These are phyloP conservation scores for Parafenestella ontariensis DNA, from an alignment of 2,329 filamentous ascomycete genomes.

Conservation along the genomic window DNA sequence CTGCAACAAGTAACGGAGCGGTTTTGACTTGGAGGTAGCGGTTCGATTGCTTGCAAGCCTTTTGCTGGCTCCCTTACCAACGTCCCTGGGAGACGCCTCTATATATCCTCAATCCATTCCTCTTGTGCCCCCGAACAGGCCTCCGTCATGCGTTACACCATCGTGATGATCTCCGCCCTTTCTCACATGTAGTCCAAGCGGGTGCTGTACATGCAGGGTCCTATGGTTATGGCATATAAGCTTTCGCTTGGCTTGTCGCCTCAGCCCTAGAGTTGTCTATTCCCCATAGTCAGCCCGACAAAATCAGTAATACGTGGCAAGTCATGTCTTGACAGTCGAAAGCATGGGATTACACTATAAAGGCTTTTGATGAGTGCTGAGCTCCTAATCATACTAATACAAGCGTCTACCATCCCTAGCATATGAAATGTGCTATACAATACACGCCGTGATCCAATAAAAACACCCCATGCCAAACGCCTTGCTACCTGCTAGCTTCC, in stretches of 20 bases:
- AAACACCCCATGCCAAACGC: conserved; percentile 6
- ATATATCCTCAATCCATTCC: conserved; percentile 47
- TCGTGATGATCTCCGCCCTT: neutral
- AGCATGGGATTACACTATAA: neutral
- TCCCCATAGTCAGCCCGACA: neutral
- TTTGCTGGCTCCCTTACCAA: conserved; percentile 28
- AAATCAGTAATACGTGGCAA: neutral
- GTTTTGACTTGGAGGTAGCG: conserved; percentile 28
- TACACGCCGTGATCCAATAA: neutral
- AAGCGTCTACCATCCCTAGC: neutral
- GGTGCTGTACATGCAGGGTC: neutral
- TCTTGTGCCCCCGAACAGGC: conserved; percentile 24
- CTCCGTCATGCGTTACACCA: neutral
- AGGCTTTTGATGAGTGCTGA: neutral
- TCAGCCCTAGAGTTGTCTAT: neutral
- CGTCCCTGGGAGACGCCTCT: conserved; percentile 35
- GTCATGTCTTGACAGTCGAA: neutral
- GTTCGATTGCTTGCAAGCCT: conserved; percentile 29
- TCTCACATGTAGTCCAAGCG: neutral
- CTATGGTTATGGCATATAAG: neutral
- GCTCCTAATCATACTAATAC: conserved; percentile 1
- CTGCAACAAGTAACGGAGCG: conserved; percentile 39
- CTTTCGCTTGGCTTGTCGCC: neutral
- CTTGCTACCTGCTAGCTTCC: conserved; percentile 4
- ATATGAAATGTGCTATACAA: neutral